Base-by-base conservation (phyloP, 495 filamentous ascomycete genomes). In the Penicillium bialowiezense region DNA sequence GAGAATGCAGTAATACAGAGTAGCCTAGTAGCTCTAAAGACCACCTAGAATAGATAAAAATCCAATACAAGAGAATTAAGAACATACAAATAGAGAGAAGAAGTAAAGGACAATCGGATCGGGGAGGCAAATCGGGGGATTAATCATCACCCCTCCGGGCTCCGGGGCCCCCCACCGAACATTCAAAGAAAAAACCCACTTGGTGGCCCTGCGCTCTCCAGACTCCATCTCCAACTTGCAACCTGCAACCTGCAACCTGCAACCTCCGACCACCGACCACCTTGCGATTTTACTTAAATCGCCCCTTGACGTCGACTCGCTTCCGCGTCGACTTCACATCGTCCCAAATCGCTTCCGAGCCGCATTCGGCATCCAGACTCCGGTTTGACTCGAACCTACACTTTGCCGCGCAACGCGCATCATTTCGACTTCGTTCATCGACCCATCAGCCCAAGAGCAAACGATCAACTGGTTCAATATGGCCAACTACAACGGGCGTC, bases 401-500 rank as follows among this genome's bases (percentile, higher is more conserved):
- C 15, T 32, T 37, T 10, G 14, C 10, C 29, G 54, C 50, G 45
- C 39, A 44, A 50, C 36, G 45, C 45, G 45, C 45, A 48, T 17
- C 12, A 32, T 10, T 32, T 31, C 32, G 24, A 42, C 46, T 42
- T 50, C 28, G 28, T 41, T 20, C 38, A 20, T 26, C 41, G 24
- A 37, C 31, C 40, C 24, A 51, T 42, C 36, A 28, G 32, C 28
- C 5, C 29, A 19, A 12, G 41, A 32, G 14, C 12, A 18, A 14
- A 20, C 13, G 7, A 34, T 9, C 29, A 19, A 17, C 14, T 51
- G 15, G 18, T 43, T 45, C 64, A 64, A 31, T 48, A 90, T 91
- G 88, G 73, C 86, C 48, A 73, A 68, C 55, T 90, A 80, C 78
- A 80, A 78, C 62, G 80, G 78, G 51, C 86, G 89, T 41, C 80